Percentiles rank a stretch among this genome's conserved stretches.
Evolutionary conservation across 768 basidiomycete genomes (phyloP).

Genomic region (Kwoniella sp.): DNA sequence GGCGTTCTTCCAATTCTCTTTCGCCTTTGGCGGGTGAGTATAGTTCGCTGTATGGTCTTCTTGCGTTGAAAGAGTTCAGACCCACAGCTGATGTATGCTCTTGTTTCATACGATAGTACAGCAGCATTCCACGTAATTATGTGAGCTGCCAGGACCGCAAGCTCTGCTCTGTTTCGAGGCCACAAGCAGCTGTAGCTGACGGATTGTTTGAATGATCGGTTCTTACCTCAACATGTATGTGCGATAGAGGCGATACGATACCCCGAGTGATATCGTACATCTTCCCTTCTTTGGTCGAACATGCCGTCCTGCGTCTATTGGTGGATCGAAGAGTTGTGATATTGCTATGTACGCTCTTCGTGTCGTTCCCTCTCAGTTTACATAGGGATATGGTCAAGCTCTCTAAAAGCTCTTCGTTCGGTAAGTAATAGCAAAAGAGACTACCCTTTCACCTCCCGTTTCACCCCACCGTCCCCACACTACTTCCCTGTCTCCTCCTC

Average conservation of each 20-base stretch:
- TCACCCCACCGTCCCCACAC: too few relatives aligned
- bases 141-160: constrained; percentile 57
- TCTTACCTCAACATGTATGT: not conserved
- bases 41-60: not conserved
- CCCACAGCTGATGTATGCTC: too few relatives aligned
- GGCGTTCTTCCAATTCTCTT: constrained; percentile 95
- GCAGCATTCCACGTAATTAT: constrained; percentile 98
- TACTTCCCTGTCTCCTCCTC: not conserved
- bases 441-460: not conserved
- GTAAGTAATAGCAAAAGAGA: constrained; percentile 58
- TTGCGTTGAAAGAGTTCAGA: too few relatives aligned
- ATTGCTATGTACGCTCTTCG: constrained; percentile 75
- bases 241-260: constrained; percentile 77
- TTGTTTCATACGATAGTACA: constrained; percentile 63
- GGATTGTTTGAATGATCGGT: constrained; percentile 5
- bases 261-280: constrained; percentile 87
- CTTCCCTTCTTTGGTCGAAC: constrained; percentile 68
- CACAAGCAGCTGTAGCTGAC: too few relatives aligned
- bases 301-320: constrained; percentile 75
- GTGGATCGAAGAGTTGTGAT: constrained; percentile 88
- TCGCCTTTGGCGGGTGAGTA: constrained; percentile 83
- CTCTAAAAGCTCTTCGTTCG: constrained; percentile 85
- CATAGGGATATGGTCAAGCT: constrained; percentile 98
- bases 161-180: too few relatives aligned
- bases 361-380: constrained; percentile 92